A percentile compares a stretch with the other conserved stretches of the same genome.
Conservation (phyloP, 2,329 filamentous ascomycete genomes). For the Tolypocladium amazonense region DNA sequence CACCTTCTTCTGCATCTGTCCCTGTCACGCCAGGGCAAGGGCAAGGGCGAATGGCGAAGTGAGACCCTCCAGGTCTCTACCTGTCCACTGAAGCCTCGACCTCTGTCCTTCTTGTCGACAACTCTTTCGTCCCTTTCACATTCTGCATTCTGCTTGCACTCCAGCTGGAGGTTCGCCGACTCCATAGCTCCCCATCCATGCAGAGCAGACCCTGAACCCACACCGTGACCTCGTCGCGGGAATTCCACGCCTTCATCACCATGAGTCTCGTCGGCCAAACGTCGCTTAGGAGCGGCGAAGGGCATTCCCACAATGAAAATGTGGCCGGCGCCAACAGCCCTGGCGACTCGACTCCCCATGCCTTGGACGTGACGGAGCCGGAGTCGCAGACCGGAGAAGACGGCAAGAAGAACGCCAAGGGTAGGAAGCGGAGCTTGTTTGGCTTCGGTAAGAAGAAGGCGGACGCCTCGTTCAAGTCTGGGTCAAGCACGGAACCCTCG, state of each 20-base stretch:
- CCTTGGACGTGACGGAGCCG: conserved; percentile 13
- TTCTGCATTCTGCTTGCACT: background rate
- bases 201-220: background rate
- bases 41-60: conserved; percentile 2
- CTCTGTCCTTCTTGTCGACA: background rate
- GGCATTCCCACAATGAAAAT: conserved; percentile 3
- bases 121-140: background rate
- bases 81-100: background rate
- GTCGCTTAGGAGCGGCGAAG: conserved; percentile 8
- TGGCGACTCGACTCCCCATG: conserved; percentile 20
- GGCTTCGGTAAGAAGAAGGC: conserved; percentile 53
- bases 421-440: conserved; percentile 49
- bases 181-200: background rate
- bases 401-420: conserved; percentile 15
- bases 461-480: conserved; percentile 25
- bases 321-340: conserved; percentile 15
- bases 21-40: conserved; percentile 2
- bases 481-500: conserved; percentile 21
- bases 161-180: background rate
- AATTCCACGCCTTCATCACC: background rate
- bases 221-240: background rate
- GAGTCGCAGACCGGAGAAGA: conserved; percentile 16
- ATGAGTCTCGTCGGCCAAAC: conserved; percentile 21
- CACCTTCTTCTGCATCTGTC: background rate
- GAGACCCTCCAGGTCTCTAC: background rate